These are phyloP conservation scores for Cruciata laevipes DNA, from an alignment of 257 asterid species.

Conservation along the genomic window DNA sequence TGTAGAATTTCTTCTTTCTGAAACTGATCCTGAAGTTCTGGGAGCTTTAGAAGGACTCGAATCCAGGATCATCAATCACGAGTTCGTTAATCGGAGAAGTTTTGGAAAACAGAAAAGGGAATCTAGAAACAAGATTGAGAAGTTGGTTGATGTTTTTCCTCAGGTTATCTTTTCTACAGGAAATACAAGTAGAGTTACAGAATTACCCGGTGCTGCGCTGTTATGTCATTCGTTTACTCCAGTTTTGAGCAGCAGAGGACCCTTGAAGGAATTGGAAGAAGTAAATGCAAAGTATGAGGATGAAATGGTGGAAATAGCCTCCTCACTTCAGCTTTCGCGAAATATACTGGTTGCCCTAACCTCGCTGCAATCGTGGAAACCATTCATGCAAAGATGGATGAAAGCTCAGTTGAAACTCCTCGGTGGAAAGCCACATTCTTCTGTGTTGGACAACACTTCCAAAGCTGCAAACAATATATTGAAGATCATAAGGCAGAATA, in stretches of 20 bases:
- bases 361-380: slow-evolving; percentile 91
- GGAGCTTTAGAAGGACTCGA: slow-evolving; percentile 67
- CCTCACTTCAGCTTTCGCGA: slow-evolving; percentile 79
- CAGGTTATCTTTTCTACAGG: slow-evolving; percentile 68
- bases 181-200: slow-evolving; percentile 38
- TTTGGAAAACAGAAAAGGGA: slow-evolving; percentile 58
- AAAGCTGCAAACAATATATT: slow-evolving; percentile 73
- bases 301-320: slow-evolving; percentile 56
- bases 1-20: slow-evolving; percentile 55
- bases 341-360: slow-evolving; percentile 69
- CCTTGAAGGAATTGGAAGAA: slow-evolving; percentile 45
- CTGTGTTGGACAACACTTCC: slow-evolving; percentile 47
- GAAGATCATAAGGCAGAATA: slow-evolving; percentile 56
- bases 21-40: slow-evolving; percentile 49
- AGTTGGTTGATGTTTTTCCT: slow-evolving; percentile 77
- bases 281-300: slow-evolving; percentile 59
- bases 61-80: slow-evolving; percentile 59
- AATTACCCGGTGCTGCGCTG: slow-evolving; percentile 88
- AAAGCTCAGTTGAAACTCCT: slow-evolving; percentile 55
- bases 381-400: slow-evolving; percentile 91
- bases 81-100: slow-evolving; percentile 77
- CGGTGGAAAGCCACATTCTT: slow-evolving; percentile 48
- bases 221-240: slow-evolving; percentile 51
- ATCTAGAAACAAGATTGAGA: slow-evolving; percentile 66
- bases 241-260: slow-evolving; percentile 41